Conservation (phyloP, 768 basidiomycete species). For the Agrocybe praecox region DNA sequence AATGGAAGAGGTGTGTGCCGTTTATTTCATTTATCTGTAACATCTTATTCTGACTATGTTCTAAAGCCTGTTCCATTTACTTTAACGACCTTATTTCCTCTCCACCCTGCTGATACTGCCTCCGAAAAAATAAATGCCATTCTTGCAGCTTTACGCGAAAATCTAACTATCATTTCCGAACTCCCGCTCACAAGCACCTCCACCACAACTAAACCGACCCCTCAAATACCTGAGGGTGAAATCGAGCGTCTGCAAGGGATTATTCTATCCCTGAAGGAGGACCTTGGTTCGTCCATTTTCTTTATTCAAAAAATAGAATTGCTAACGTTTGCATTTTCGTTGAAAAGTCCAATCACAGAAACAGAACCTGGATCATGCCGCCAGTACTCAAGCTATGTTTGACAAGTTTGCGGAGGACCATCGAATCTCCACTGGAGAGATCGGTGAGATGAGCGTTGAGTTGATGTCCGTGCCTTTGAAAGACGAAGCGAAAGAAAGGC, state of each 20-base stretch:
- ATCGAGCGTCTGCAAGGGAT: conserved; percentile 49
- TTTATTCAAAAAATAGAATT: not conserved
- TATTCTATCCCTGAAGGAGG: conserved; percentile 52
- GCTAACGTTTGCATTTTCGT: not conserved
- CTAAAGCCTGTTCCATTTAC: conserved; percentile 47
- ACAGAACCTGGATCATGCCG: conserved; percentile 40
- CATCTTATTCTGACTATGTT: conserved; percentile 10
- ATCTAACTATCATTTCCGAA: conserved; percentile 31
- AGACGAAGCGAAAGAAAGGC: conserved; percentile 55
- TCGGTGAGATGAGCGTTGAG: conserved; percentile 52
- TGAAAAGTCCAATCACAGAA: conserved; percentile 40
- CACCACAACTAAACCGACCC: conserved; percentile 11
- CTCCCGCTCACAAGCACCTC: conserved; percentile 15
- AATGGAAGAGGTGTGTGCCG: conserved; percentile 46
- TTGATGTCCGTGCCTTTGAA: conserved; percentile 51
- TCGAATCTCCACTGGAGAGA: conserved; percentile 30
- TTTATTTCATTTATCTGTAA: conserved; percentile 4
- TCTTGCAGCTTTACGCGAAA: conserved; percentile 42
- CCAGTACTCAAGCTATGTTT: conserved; percentile 55
- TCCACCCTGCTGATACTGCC: conserved; percentile 51
- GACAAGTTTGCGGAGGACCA: conserved; percentile 55
- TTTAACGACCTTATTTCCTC: conserved; percentile 52
- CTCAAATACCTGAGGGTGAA: conserved; percentile 39
- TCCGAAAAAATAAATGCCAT: conserved; percentile 48
- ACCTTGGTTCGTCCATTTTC: conserved; percentile 51